These are phyloP conservation scores for Acacia crassicarpa DNA, from an alignment of 306 rosid genomes.

Conservation along the genomic window DNA sequence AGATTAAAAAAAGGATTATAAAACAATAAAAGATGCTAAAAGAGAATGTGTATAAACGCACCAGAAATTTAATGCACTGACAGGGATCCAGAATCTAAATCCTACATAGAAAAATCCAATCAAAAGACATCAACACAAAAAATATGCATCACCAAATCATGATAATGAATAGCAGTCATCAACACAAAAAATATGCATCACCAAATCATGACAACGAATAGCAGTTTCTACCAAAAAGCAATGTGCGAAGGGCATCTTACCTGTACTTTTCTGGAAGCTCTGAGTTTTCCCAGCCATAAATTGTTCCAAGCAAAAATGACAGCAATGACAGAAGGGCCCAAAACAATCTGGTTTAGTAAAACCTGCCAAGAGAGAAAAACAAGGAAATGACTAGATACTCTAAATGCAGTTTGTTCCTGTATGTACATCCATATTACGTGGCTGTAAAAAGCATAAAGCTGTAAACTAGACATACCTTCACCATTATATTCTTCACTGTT, in stretches of 20 bases:
- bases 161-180: too few relatives aligned
- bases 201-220: too few relatives aligned
- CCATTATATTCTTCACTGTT: slow-evolving; percentile 59
- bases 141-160: slow-evolving; percentile 24
- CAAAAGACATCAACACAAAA: slow-evolving; percentile 11
- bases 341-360: slow-evolving; percentile 84
- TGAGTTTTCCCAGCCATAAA: slow-evolving; percentile 75
- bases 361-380: slow-evolving; percentile 48
- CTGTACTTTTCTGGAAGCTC: slow-evolving; percentile 83
- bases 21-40: slow-evolving; percentile 1
- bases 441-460: neutral
- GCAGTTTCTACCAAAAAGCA: slow-evolving; percentile 62
- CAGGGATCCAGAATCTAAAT: slow-evolving; percentile 97
- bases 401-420: neutral
- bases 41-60: slow-evolving; percentile 25
- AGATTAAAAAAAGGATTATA: neutral
- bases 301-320: slow-evolving; percentile 94
- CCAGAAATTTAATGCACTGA: slow-evolving; percentile 82
- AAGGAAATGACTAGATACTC: slow-evolving; percentile 10
- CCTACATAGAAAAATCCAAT: slow-evolving; percentile 54
- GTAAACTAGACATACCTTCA: slow-evolving; percentile 59
- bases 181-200: too few relatives aligned
- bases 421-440: neutral
- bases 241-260: slow-evolving; percentile 75
- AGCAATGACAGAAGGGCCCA: slow-evolving; percentile 90